Conservation (phyloP, 306 rosid genomes). For the Sechiopsis laciniata region DNA sequence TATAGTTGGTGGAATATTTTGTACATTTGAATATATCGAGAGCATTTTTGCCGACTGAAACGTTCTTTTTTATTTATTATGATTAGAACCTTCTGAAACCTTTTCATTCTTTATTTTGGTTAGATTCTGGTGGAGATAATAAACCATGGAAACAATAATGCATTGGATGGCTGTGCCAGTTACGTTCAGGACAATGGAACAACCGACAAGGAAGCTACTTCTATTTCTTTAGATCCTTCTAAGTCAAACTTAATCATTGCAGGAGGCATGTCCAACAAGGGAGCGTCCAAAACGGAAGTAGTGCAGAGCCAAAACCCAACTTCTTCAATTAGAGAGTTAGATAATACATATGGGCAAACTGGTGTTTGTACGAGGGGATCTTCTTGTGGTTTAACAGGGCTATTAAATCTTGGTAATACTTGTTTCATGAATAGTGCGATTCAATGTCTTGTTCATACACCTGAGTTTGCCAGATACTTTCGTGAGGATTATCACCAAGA, state of each 20-base stretch:
- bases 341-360: constrained; percentile 45
- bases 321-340: constrained; percentile 62
- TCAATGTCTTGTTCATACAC: constrained; percentile 96
- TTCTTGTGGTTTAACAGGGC: constrained; percentile 80
- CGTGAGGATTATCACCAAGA: constrained; percentile 94
- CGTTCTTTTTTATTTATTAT: constrained; percentile 17
- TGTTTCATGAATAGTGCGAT: constrained; percentile 99
- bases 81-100: neutral
- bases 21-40: constrained; percentile 3
- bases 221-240: constrained; percentile 69
- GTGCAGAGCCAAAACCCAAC: constrained; percentile 46
- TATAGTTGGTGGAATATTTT: constrained; percentile 17
- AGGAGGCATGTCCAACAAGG: constrained; percentile 77
- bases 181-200: constrained; percentile 74
- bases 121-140: constrained; percentile 95
- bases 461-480: constrained; percentile 85
- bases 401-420: constrained; percentile 93
- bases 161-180: constrained; percentile 34
- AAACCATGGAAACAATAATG: constrained; percentile 46
- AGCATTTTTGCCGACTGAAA: constrained; percentile 17
- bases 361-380: constrained; percentile 94
- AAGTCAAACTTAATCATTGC: constrained; percentile 72
- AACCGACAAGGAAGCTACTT: constrained; percentile 57
- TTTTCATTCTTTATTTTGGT: constrained; percentile 27
- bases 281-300: constrained; percentile 55